Base-by-base conservation (phyloP, 148 eudicot species). In the Diospyros lotus region DNA sequence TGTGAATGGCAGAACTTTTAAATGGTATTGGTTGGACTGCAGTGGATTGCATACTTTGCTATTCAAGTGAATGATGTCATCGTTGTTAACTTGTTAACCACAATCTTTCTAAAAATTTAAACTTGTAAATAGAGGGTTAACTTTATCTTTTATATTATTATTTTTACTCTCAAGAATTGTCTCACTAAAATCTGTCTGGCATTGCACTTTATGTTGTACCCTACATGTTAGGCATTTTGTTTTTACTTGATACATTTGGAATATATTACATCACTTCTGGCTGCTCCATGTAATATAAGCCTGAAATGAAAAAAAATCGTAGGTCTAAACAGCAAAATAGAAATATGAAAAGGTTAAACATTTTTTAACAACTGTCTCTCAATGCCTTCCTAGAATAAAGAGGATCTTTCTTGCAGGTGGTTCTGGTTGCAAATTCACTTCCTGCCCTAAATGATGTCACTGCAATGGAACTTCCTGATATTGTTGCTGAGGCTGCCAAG, bases 401-500 rank as follows among this genome's bases (percentile, higher is more conserved):
- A 46, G 61, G 67, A 51, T 50, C 42, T 77, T 44, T 72, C 28
- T 75, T 76, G 81, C 88, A 94, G 98, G 98, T 94, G 58, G 98
- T 94, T 62, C 89, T 94, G 78, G 97, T 95, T 44, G 99, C 90
- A 61, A 95, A 95, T 87, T 95, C 97, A 41, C 89, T 93, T 44
- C 99, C 99, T 64, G 99, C 99, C 15, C 78, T 95, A 60, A 95
- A 95, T 66, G 99, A 95, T 68, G 89, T 95, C 62, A 95, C 97
- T 72, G 99, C 99, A 4, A 87, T 89, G 88, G 99, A 95, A 82
- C 91, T 95, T 86, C 99, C 99, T 5, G 94, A 88, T 71, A 92
- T 95, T 80, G 96, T 95, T 45, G 99, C 97, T 0, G 99, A 95
- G 79, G 99, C 99, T 75, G 97, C 99, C 71, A 95, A 95, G 96